phyloP scores from a whole-genome alignment of 257 asterid genomes.

The Prunella vulgaris region DNA sequence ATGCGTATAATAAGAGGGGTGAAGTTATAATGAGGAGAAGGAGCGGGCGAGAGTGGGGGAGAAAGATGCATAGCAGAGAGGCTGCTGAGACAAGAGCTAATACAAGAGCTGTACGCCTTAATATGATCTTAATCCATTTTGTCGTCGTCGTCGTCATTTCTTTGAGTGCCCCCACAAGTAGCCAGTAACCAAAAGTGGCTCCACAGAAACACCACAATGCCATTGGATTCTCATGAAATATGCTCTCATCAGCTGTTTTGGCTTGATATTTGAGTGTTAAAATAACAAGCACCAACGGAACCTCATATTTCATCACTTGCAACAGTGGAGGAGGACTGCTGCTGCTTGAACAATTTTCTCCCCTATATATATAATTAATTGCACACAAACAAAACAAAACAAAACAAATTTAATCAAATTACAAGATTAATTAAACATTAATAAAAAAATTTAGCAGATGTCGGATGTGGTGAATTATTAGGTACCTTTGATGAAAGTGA shows the following conservation, averaged over 20 bases:
- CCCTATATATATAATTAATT: no score
- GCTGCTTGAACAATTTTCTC: neutral
- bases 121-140: no score
- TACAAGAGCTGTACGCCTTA: neutral
- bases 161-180: neutral
- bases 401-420: no score
- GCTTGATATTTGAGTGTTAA: neutral
- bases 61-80: neutral
- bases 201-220: neutral
- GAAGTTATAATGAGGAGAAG: neutral
- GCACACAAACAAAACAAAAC: no score
- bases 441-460: no score
- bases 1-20: neutral
- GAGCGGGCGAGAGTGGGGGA: neutral
- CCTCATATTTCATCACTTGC: neutral
- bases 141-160: neutral
- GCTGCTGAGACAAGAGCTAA: no score
- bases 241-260: neutral
- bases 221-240: neutral
- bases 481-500: no score
- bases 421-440: no score
- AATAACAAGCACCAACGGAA: neutral
- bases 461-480: no score
- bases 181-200: neutral
- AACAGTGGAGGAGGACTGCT: neutral